Base-by-base conservation (phyloP, 768 basidiomycete genomes). In the Macrolepiota albuminosa region DNA sequence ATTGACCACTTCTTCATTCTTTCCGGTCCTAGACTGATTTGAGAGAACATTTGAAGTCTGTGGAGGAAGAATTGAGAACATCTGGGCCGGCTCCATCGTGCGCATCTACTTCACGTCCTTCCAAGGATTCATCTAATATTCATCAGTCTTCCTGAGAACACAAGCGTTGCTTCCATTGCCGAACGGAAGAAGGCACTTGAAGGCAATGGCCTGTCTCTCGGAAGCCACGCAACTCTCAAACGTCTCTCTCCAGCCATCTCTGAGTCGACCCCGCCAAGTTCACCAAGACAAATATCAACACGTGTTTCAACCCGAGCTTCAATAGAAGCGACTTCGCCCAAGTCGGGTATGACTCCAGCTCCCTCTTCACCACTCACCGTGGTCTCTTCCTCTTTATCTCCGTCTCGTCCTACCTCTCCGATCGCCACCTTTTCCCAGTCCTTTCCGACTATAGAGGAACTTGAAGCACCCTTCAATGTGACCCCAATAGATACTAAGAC, bases 381-480 rank as follows among this genome's bases (percentile, higher is more conserved):
- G 51, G 87, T 93, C 10, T 83, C 87, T 0, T 81, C 86, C 2
- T 87, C 88, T 4, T 82, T 29, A 33, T 18, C 90, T 37, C 87
- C 91, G 4, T 91, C 91, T 1, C 90, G 89, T 4, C 78, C 82
- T 2, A 86, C 88, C 9, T 87, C 87, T 1, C 78, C 84, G 16
- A 2, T 87, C 85, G 10, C 84, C 86, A 4, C 81, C 69, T 90
- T 91, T 66, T 72, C 80, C 5, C 80, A 83, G 52, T 71, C 80
- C n/a, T 93, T 92, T 62, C 90, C 90, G 0, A 81, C 89, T 9
- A 88, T 93, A 65, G 84, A 89, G 66, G 88, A 91, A 68, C 73
- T 92, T 33, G 84, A 91, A 61, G 85, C 79, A 13, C 69, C 71
- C 7, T 75, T 83, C 63, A 73, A 71, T 47, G 74, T 86, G 39